Conservation (phyloP, 2,329 filamentous ascomycete genomes). For the Fusarium sp. region DNA sequence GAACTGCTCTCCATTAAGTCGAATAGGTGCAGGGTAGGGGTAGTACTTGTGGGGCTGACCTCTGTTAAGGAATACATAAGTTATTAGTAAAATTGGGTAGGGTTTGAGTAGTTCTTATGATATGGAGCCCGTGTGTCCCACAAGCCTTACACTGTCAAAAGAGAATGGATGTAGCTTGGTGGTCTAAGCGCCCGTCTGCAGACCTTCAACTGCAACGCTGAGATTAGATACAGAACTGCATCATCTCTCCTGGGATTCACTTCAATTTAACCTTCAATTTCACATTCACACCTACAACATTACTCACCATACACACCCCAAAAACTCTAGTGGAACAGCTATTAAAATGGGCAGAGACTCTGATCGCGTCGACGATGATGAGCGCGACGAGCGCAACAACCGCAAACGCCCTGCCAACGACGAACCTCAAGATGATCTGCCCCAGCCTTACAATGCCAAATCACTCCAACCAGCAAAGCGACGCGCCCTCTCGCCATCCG, state of each 20-base stretch:
- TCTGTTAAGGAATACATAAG: no score
- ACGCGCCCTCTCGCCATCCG: slow-evolving; percentile 67
- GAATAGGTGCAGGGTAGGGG: slow-evolving; percentile 39
- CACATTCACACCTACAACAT: slow-evolving; percentile 7
- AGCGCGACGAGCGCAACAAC: slow-evolving; percentile 42
- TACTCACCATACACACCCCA: background rate
- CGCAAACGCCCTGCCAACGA: slow-evolving; percentile 54
- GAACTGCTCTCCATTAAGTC: background rate
- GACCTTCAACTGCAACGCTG: slow-evolving; percentile 3
- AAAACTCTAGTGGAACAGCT: background rate
- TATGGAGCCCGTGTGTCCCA: no score
- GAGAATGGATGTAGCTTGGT: background rate
- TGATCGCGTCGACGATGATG: slow-evolving; percentile 27
- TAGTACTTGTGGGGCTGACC: no score
- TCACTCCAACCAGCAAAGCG: slow-evolving; percentile 71
- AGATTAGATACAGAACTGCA: slow-evolving; percentile 29
- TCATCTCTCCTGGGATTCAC: slow-evolving; percentile 8
- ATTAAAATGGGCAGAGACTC: slow-evolving; percentile 38
- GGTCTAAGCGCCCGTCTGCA: slow-evolving; percentile 36
- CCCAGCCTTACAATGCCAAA: slow-evolving; percentile 72
- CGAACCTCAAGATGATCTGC: slow-evolving; percentile 61
- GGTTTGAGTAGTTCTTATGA: no score
- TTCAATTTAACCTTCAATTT: slow-evolving; percentile 13
- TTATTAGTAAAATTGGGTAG: no score
- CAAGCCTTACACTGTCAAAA: no score